Evolutionary conservation across 1,284 basidiomycete genomes (phyloP).

Genomic region (Ganoderma lucidum): DNA sequence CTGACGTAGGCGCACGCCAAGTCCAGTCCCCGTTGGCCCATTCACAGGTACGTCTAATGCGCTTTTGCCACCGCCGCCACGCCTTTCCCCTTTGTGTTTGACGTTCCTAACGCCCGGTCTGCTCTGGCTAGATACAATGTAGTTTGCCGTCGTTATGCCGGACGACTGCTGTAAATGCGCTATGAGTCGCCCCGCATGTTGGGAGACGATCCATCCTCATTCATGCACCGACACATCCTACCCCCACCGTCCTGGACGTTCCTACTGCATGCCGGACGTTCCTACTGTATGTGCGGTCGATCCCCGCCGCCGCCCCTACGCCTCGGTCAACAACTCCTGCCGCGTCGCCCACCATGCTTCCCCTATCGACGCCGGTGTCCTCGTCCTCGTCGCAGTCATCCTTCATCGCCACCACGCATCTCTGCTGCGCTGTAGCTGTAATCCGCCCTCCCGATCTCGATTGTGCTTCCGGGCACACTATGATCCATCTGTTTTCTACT

Average conservation of each 20-base stretch:
- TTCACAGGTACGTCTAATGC: no score
- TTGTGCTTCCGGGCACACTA: neutral
- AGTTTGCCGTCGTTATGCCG: no score
- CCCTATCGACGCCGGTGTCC: neutral
- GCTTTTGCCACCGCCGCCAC: no score
- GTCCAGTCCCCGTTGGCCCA: neutral
- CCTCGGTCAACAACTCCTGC: neutral
- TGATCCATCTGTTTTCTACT: neutral
- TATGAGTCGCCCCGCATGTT: neutral
- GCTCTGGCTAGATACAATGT: neutral
- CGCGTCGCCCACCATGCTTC: neutral
- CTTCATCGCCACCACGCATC: neutral
- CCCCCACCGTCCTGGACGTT: neutral
- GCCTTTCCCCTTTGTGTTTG: no score
- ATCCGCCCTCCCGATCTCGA: neutral
- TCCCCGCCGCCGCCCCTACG: neutral
- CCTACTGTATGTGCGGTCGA: neutral
- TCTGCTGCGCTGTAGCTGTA: neutral
- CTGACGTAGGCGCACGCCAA: slow-evolving; percentile 15
- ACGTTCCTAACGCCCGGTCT: no score
- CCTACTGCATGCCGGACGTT: neutral
- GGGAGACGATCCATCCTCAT: neutral
- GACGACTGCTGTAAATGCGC: no score
- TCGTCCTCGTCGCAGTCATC: neutral
- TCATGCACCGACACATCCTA: neutral